These are phyloP conservation scores for Phaeosphaeria sp. DNA, from an alignment of 2,329 filamentous ascomycete genomes.

Conservation along the genomic window DNA sequence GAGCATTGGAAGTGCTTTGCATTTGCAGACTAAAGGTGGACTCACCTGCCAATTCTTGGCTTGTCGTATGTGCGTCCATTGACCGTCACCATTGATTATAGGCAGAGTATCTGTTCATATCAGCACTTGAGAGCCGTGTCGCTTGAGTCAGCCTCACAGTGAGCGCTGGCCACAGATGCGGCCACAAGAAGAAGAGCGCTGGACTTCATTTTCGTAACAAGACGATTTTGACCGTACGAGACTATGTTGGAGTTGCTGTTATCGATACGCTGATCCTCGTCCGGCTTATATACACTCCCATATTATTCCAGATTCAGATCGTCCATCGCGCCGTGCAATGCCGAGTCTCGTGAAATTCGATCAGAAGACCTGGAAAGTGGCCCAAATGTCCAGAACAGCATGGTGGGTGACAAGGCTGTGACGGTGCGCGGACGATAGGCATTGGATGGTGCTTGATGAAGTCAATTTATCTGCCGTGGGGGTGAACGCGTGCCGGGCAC, in stretches of 20 bases:
- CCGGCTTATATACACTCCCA: neutral
- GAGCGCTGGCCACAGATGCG: neutral
- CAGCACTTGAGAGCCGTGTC: neutral
- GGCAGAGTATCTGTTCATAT: neutral
- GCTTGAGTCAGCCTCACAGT: neutral
- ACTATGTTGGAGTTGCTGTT: neutral
- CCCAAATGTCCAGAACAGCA: neutral
- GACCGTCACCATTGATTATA: conserved; percentile 21
- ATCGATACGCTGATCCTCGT: neutral
- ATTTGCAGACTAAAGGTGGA: neutral
- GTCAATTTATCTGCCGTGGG: neutral
- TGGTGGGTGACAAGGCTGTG: neutral
- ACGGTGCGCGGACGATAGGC: neutral
- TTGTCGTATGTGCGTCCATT: conserved; percentile 56
- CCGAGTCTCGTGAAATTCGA: neutral
- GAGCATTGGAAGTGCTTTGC: neutral
- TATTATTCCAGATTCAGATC: neutral
- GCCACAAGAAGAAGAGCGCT: neutral
- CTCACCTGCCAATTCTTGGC: conserved; percentile 40
- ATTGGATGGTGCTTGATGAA: neutral
- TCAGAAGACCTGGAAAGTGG: neutral
- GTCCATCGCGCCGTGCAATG: neutral
- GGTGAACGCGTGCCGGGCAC: neutral
- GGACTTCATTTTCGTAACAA: neutral
- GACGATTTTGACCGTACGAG: neutral